phyloP scores from a whole-genome alignment of 169 alveolate genomes.

The Sarcocystis neurona region DNA sequence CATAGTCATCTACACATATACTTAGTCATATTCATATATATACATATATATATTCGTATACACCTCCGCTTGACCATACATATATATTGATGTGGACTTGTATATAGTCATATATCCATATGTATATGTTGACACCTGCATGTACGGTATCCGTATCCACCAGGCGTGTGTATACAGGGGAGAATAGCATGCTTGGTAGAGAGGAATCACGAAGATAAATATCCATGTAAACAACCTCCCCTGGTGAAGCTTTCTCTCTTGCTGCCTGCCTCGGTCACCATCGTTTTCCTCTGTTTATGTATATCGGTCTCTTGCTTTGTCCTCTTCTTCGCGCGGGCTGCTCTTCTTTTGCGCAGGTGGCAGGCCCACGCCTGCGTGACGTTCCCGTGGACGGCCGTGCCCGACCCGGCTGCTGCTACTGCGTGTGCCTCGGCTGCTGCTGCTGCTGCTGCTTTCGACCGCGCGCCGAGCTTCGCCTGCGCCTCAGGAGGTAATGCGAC shows the following conservation, averaged over 20 bases:
- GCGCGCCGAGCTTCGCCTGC: background rate
- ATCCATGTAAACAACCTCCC: background rate
- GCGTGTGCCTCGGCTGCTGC: background rate
- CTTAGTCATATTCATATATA: too few species aligned
- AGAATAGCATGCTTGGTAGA: background rate
- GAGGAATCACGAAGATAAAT: too few species aligned
- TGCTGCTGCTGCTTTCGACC: background rate
- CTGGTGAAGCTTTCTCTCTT: background rate
- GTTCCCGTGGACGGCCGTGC: slow-evolving; percentile 52
- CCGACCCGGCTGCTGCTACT: slow-evolving; percentile 7
- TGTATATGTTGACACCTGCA: too few species aligned
- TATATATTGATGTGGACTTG: too few species aligned
- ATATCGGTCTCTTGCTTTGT: background rate
- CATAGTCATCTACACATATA: too few species aligned
- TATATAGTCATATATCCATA: background rate
- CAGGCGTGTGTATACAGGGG: too few species aligned
- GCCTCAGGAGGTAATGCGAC: too few species aligned
- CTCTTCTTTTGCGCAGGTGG: slow-evolving; percentile 17
- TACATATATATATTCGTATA: background rate
- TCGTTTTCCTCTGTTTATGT: background rate
- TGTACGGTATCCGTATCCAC: too few species aligned
- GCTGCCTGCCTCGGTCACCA: background rate
- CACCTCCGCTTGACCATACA: too few species aligned
- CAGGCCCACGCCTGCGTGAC: slow-evolving; percentile 63
- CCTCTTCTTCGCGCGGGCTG: too few species aligned